Base-by-base conservation (phyloP, 2,329 filamentous ascomycete genomes). In the Pseudogymnoascus sp. region DNA sequence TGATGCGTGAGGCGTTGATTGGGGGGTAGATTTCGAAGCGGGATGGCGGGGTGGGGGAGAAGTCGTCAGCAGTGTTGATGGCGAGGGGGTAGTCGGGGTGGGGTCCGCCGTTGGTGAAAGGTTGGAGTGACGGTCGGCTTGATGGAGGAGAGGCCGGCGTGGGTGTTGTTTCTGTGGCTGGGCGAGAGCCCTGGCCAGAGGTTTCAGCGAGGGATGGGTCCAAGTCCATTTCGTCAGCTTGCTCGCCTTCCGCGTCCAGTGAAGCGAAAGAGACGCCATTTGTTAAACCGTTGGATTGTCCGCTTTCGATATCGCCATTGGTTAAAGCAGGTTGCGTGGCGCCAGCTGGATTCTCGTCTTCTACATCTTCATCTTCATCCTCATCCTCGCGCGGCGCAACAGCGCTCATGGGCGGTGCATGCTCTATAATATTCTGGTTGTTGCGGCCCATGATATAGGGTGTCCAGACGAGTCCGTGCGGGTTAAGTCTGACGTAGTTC, bases 361-460 rank as follows among this genome's bases (percentile, higher is more conserved):
- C 69, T 5, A 88, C 86, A 21, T 91, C 92, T 66, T 96, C 92
- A 53, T 59, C 63, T 7, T 71, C 70, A 11, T 70, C 70, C 5
- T 88, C 86, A 21, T 91, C 92, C 65, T 96, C 92, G 37, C 93
- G 86, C 4, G 89, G 91, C 11, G 93, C 93, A 62, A 97, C 90
- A 1, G 93, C 89, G 67, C 91, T 93, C 63, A 97, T 79, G 5
- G 88, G 83, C 5, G 90, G 90, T 5, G 88, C 90, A 60, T 92
- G 84, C 72, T 96, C 91, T 69, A 95, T 93, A 70, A 91, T 90
- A 3, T 88, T 88, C 37, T 89, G 85, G 68, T 89, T 93, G 74
- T 85, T 88, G 66, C 91, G 86, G 25, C 95, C 93, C 92, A 97
- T 97, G 43, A 97, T 87, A 73, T 96, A 99, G 0, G 95, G 95